Evolutionary conservation across 176 grass and related monocot genomes (phyloP).

Genomic region (Luzula sylvatica): DNA sequence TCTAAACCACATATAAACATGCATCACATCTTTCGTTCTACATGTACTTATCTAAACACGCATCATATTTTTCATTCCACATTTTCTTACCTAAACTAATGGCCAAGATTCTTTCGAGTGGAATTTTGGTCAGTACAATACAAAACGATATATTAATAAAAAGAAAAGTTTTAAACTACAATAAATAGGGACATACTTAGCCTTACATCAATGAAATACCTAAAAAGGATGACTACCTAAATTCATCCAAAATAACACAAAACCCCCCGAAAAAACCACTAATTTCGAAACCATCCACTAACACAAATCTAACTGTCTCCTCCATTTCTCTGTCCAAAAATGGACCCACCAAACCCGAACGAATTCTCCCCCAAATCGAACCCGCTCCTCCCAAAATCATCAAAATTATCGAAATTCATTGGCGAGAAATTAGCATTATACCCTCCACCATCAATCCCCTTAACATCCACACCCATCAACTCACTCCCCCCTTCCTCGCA

Average conservation of each 20-base stretch:
- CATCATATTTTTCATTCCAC: no score
- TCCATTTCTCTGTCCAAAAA: conserved; percentile 32
- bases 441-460: conserved; percentile 28
- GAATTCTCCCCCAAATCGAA: conserved; percentile 49
- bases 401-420: conserved; percentile 51
- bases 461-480: conserved; percentile 43
- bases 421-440: conserved; percentile 42
- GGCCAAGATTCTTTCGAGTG: no score
- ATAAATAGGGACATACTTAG: no score
- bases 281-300: not conserved
- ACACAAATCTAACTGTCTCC: conserved; percentile 35
- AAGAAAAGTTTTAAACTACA: no score
- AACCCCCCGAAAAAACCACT: not conserved
- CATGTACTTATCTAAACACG: no score
- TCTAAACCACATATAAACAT: no score
- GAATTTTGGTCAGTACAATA: no score
- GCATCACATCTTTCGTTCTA: no score
- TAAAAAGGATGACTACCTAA: not conserved
- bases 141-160: no score
- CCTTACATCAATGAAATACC: not conserved
- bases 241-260: not conserved
- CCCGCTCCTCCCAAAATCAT: conserved; percentile 39
- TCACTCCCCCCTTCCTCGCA: conserved; percentile 36
- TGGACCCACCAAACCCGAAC: conserved; percentile 35
- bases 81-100: no score